A percentile compares a stretch with the other conserved stretches of the same genome.
These are phyloP conservation scores for Pyricularia pennisetigena DNA, from an alignment of 2,329 filamentous ascomycete genomes.

Conservation along the genomic window DNA sequence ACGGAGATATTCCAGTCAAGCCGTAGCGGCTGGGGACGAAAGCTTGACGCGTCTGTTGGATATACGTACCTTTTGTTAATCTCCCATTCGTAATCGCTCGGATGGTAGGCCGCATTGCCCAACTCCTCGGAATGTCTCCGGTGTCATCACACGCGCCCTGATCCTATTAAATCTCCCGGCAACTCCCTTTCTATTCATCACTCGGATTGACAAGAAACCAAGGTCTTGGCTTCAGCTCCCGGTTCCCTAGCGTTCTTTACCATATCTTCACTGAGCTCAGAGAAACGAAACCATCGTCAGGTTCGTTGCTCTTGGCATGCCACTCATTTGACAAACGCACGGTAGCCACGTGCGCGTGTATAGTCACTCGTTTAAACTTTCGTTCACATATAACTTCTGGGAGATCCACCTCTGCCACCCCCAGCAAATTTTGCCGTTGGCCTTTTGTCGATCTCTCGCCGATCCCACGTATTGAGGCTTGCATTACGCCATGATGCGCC, in stretches of 20 bases:
- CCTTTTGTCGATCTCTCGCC: not conserved
- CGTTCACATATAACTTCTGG: not conserved
- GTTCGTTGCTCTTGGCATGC: not conserved
- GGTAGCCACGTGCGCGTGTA: no score
- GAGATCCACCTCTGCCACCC: not conserved
- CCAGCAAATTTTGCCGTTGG: not conserved
- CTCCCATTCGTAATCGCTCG: not conserved
- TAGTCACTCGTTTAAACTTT: not conserved
- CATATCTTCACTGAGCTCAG: not conserved
- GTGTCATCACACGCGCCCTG: not conserved
- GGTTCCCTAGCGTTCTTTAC: not conserved
- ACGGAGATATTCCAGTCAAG: not conserved
- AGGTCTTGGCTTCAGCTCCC: not conserved
- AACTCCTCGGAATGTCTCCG: not conserved
- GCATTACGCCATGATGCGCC: not conserved
- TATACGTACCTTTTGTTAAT: not conserved
- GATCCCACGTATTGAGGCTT: not conserved
- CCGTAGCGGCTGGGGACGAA: not conserved
- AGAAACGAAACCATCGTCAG: not conserved
- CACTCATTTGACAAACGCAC: not conserved
- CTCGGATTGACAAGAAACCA: not conserved
- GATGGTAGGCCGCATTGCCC: not conserved
- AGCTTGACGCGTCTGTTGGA: not conserved
- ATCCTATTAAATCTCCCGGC: not conserved
- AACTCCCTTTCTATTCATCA: not conserved